Evolutionary conservation across 768 basidiomycete genomes (phyloP).

Genomic region (Termitomyces sp.): DNA sequence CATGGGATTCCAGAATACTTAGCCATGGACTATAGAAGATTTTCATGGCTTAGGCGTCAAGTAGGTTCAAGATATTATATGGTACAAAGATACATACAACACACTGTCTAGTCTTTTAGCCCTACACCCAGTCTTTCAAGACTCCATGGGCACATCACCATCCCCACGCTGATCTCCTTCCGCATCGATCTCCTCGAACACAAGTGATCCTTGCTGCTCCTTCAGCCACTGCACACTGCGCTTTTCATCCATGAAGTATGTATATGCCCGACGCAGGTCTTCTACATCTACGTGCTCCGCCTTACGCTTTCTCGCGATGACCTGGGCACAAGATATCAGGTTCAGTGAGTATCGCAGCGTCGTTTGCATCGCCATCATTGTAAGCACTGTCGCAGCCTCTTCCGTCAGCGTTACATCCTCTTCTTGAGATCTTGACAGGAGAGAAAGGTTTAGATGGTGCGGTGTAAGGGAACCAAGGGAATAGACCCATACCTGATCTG

Average conservation of each 20-base stretch:
- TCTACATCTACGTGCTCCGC: constrained; percentile 77
- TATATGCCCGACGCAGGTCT: constrained; percentile 82
- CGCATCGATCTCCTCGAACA: constrained; percentile 67
- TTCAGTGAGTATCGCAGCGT: constrained; percentile 94
- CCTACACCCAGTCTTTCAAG: neutral
- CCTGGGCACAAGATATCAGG: constrained; percentile 88
- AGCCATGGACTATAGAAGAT: neutral
- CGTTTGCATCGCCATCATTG: constrained; percentile 84
- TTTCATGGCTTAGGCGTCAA: neutral
- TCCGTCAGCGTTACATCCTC: constrained; percentile 85
- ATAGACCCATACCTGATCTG: constrained; percentile 67
- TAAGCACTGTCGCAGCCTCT: constrained; percentile 76
- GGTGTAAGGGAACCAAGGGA: neutral
- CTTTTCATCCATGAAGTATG: constrained; percentile 92
- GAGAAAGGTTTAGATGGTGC: neutral
- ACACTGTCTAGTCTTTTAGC: neutral
- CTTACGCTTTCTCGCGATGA: constrained; percentile 83
- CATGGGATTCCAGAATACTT: neutral
- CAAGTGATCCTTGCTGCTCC: constrained; percentile 72
- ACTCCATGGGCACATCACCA: constrained; percentile 33
- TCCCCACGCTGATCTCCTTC: constrained; percentile 15
- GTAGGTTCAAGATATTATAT: neutral
- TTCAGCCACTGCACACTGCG: constrained; percentile 89
- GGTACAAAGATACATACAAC: constrained; percentile 10
- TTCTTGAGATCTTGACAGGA: constrained; percentile 38